phyloP scores from a whole-genome alignment of 129 eudicot species.

The Sambucus nigra region DNA sequence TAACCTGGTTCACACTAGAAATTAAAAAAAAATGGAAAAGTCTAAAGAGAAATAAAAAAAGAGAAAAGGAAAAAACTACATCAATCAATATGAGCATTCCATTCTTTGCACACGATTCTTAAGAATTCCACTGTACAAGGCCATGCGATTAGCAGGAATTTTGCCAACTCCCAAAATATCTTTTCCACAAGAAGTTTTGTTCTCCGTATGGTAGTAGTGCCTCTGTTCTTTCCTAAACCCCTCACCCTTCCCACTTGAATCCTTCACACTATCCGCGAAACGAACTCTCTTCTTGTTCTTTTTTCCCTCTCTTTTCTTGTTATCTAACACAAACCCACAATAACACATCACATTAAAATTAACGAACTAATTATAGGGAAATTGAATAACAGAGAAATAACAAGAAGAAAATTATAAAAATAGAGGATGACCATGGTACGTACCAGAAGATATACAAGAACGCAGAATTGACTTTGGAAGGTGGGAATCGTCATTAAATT shows the following conservation, averaged over 20 bases:
- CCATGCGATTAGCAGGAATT: constrained; percentile 24
- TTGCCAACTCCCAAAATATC: too few species aligned
- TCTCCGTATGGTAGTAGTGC: neutral
- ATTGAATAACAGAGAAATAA: neutral
- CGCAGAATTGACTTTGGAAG: constrained; percentile 14
- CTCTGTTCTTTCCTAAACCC: constrained; percentile 4
- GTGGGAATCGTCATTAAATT: neutral
- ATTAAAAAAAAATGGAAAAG: too few species aligned
- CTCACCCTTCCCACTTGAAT: constrained; percentile 16
- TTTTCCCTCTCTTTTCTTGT: constrained; percentile 21
- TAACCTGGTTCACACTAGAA: too few species aligned
- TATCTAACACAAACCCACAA: constrained; percentile 4
- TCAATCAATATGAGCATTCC: constrained; percentile 12
- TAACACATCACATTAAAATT: neutral
- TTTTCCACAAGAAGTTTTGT: constrained; percentile 7
- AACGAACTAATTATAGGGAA: neutral
- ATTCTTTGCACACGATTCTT: constrained; percentile 20
- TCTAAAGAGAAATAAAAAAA: neutral
- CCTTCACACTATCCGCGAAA: constrained; percentile 42
- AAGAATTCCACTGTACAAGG: constrained; percentile 31
- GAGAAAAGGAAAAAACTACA: too few species aligned
- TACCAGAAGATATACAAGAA: constrained; percentile 45
- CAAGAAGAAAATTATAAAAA: neutral
- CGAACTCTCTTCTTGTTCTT: constrained; percentile 44
- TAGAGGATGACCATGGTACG: neutral